Base-by-base conservation (phyloP, 345 rosid species). In the Turritis glabra region DNA sequence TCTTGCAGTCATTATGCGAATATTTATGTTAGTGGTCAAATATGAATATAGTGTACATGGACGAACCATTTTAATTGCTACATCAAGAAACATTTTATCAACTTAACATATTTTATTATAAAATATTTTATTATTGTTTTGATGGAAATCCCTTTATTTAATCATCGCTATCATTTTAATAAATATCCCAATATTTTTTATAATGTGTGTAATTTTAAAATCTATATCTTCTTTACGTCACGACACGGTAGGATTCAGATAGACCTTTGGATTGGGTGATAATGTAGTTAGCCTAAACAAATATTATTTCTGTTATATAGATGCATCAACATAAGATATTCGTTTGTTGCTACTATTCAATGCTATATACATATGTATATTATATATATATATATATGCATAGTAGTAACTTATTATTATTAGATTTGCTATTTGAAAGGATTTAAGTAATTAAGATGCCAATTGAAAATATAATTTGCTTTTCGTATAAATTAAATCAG, bases 241-340 rank as follows among this genome's bases (percentile, higher is more conserved):
- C 41, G 55, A 56, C 33, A 56, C 33, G 44, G 44, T 56, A 41
- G n/a, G 55, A 33, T 19, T 69, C 33, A 69, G 21, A 43, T 56
- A 19, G 21, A 29, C 32, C 12, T 56, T 32, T 58, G 37, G 67
- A 44, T 32, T 47, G 8, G 19, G 14, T 59, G 47, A 25, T 59
- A 59, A 37, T 33, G 26, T 57, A 30, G 15, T n/a, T 71, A 33
- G 58, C 67, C 37, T 71, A 71, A 46, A 7, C 44, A 56, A 41
- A 38, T 11, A 37, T 37, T 11, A 37, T 51, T 2, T 25, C 40
- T n/a, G n/a, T 19, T 68, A 26, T 26, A 53, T 30, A 51, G 37
- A 2, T 54, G 50, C 14, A 15, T 55, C 22, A 19, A 69, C 57
- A 69, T 14, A 21, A 56, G 55, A 44, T 30, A 44, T 3, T 56